phyloP scores from a whole-genome alignment of 2,329 filamentous ascomycete genomes.

The Ophiostoma angusticollis region DNA sequence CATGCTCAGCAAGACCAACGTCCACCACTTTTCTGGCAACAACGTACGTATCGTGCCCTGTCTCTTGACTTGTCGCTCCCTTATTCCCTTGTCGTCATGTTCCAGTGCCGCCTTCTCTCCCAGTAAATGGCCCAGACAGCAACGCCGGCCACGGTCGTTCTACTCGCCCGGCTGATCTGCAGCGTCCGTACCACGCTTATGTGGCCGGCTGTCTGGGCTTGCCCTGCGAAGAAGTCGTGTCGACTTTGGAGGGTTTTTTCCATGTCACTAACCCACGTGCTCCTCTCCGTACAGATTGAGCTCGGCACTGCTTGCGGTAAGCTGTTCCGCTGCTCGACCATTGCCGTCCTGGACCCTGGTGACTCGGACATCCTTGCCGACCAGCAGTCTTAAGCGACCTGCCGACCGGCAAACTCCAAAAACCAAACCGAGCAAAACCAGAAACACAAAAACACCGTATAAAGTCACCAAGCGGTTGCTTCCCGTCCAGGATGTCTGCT shows the following conservation, averaged over 20 bases:
- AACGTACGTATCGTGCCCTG: conserved; percentile 61
- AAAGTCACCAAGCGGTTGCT: no score
- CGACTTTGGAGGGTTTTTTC: conserved; percentile 76
- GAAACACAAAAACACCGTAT: neutral
- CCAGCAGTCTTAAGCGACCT: conserved; percentile 44
- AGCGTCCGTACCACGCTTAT: neutral
- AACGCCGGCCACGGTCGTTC: neutral
- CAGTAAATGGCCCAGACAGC: conserved; percentile 12
- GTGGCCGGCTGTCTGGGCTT: conserved; percentile 27
- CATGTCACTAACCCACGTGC: conserved; percentile 40
- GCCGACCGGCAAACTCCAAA: neutral
- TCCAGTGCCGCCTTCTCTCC: conserved; percentile 1
- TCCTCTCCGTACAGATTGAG: conserved; percentile 61
- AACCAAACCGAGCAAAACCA: neutral
- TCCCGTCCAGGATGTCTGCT: no score
- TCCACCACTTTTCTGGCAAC: conserved; percentile 97
- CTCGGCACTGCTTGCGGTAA: conserved; percentile 97
- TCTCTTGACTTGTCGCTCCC: neutral
- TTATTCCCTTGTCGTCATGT: conserved; percentile 9
- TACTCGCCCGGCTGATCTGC: neutral
- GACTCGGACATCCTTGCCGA: conserved; percentile 94
- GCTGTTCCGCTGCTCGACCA: conserved; percentile 93
- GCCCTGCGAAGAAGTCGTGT: conserved; percentile 85
- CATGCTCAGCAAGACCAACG: conserved; percentile 85
- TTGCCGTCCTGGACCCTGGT: conserved; percentile 94